Percentiles rank a stretch among this genome's conserved stretches.
These are phyloP conservation scores for Sporothrix pallida DNA, from an alignment of 2,329 filamentous ascomycete genomes.

Conservation along the genomic window DNA sequence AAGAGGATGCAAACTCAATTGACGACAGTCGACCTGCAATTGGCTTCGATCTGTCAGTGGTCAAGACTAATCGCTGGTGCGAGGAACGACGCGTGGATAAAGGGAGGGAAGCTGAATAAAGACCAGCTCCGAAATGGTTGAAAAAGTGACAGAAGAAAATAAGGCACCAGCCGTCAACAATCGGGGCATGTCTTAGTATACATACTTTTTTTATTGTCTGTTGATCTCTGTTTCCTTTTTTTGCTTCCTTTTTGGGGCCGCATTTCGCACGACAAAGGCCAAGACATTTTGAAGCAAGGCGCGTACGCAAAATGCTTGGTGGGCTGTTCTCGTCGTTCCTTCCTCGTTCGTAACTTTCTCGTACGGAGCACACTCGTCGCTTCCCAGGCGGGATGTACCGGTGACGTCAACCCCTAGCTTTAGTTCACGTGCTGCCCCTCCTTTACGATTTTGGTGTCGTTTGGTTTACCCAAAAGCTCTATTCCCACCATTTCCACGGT, in stretches of 20 bases:
- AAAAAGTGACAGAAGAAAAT: neutral
- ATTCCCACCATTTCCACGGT: neutral
- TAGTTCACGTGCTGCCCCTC: constrained; percentile 5
- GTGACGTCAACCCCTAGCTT: constrained; percentile 5
- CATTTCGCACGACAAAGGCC: neutral
- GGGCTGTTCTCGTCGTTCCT: constrained; percentile 6
- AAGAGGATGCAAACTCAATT: neutral
- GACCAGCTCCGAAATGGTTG: neutral
- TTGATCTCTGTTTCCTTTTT: neutral
- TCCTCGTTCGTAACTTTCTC: neutral
- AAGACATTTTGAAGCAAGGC: constrained; percentile 18
- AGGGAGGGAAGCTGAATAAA: constrained; percentile 24
- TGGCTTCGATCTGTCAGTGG: neutral
- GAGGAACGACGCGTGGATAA: neutral
- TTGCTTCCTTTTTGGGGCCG: neutral
- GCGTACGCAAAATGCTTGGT: neutral
- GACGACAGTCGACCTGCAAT: neutral
- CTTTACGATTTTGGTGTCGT: neutral
- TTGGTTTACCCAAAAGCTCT: too few relatives aligned
- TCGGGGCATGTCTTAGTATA: neutral
- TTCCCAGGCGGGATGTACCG: neutral
- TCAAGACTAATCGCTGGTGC: neutral
- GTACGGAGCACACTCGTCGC: too few relatives aligned
- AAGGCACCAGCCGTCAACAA: neutral
- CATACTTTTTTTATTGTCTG: neutral